Base-by-base conservation (phyloP, 225 moss, liverwort and hornwort genomes). In the Straminergon stramineum region DNA sequence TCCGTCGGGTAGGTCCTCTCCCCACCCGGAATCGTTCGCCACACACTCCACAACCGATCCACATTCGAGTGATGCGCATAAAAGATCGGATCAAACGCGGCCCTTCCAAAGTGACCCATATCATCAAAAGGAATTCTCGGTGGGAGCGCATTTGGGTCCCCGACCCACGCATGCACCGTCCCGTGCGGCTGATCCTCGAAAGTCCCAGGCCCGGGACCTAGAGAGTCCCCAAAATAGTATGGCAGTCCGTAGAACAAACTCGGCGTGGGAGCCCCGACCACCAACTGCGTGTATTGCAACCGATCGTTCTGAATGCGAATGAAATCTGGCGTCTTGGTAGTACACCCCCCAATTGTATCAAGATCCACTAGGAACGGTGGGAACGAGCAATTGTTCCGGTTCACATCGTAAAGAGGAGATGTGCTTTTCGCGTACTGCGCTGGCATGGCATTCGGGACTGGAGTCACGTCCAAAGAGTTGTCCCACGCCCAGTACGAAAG, bases 401-500 rank as follows among this genome's bases (percentile, higher is more conserved):
- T 28, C 55, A 28, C 14, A 34, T 95, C 87, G 43, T 84, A 95
- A 16, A 95, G 86, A 3, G 93, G 8, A 5, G 95, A 93, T 7
- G 18, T 13, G 4, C 3, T 2, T 7, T 86, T 74, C 1, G 83
- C 74, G 64, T 91, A 92, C 20, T 82, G 85, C 5, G 60, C 58
- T 2, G 95, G 92, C 35, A 90, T 89, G 1, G 30, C 53, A 17
- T 95, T 93, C 17, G 90, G 90, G 35, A 31, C 70, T 3, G 87
- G 94, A 13, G 62, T 84, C 32, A 79, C 76, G 31, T 82, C 86
- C 55, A 43, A 37, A 30, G 88, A 86, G 37, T 95, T 93, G 67
- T 96, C 96, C 93, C 94, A 96, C 53, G 91, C 91, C 96, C 96
- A 96, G 71, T n/a, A 96, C 0, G 92, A 89, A 1, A 96, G 80